These are phyloP conservation scores for Podospora conica DNA, from an alignment of 495 filamentous ascomycete species.

Conservation along the genomic window DNA sequence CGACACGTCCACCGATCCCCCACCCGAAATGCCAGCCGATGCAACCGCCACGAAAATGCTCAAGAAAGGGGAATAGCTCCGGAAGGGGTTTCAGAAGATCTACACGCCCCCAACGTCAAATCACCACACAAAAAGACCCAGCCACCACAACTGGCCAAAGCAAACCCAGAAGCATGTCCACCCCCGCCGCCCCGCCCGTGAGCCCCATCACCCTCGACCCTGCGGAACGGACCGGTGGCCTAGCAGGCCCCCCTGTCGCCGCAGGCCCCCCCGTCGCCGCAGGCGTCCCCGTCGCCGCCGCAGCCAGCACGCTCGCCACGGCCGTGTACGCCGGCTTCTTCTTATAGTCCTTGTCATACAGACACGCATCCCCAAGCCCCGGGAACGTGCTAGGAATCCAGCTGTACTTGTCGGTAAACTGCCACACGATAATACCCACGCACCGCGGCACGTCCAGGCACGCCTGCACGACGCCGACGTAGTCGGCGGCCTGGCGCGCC, in stretches of 20 bases:
- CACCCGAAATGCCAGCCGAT: background rate
- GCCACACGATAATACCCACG: conserved; percentile 57
- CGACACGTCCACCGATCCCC: background rate
- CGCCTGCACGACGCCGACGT: conserved; percentile 42
- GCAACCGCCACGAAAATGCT: background rate
- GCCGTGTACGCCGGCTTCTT: conserved; percentile 48
- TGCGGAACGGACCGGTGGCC: background rate
- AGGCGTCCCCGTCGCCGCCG: conserved; percentile 1
- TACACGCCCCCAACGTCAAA: background rate
- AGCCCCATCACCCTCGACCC: background rate
- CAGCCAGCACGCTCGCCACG: conserved; percentile 25
- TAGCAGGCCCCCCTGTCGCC: background rate
- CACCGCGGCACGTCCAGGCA: conserved; percentile 48
- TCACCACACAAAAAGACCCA: background rate
- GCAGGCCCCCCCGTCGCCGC: background rate
- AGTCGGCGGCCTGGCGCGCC: conserved; percentile 49
- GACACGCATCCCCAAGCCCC: conserved; percentile 46
- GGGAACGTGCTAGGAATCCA: conserved; percentile 45
- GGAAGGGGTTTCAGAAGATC: background rate
- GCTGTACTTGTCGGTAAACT: conserved; percentile 54
- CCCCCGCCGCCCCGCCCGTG: background rate
- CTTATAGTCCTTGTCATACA: conserved; percentile 40
- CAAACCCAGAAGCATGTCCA: background rate
- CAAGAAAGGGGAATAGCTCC: background rate
- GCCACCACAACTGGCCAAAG: background rate